Evolutionary conservation across 2,329 filamentous ascomycete genomes (phyloP), one percentile per base, ranked within the genome.

Genomic region (Myriosclerotinia duriaeana): DNA sequence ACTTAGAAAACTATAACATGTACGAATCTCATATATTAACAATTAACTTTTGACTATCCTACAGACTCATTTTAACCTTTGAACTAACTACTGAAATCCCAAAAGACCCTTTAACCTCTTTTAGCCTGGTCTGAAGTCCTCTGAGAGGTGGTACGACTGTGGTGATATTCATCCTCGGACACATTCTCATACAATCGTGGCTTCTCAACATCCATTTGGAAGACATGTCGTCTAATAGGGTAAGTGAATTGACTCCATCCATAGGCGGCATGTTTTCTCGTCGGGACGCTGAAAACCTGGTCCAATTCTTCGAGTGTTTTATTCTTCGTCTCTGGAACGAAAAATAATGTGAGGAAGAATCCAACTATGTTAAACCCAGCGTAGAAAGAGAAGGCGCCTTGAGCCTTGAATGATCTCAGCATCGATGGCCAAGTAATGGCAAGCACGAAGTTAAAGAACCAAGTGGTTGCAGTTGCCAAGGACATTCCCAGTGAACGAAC

Each of bases 401-500:
- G 55, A n/a, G 64, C 44, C 36, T 68, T 69, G 53, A 72, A 71
- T 2, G 70, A 66, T 44, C 65, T 60, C 4, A 72, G 64, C 12
- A 71, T 61, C 0, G 64, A 68, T 14, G 71, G 71, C 67, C 70
- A 73, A 1, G 71, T 88, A 62, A 90, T 83, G 30, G 83, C 82
- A 26, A 90, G 77, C 0, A 89, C 82, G 1, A 84, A 81, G 0
- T 84, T 84, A 80, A 81, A 85, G 70, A 82, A 82, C 67, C 88
- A 80, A 68, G 83, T 85, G 1, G 85, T 87, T 1, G 85, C 84
- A 1, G 87, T 85, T 7, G 84, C 84, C 74, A 82, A 85, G 0
- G 80, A 80, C 86, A 88, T 88, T 55, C 86, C 86, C 7, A 85
- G 80, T 73, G 87, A 85, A 69, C 86, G 80, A 73, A 87, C 84